Percentiles rank a stretch among this genome's conserved stretches.
Conservation (phyloP, 1,139 yeast genomes). For the Candida sanyaensis region DNA sequence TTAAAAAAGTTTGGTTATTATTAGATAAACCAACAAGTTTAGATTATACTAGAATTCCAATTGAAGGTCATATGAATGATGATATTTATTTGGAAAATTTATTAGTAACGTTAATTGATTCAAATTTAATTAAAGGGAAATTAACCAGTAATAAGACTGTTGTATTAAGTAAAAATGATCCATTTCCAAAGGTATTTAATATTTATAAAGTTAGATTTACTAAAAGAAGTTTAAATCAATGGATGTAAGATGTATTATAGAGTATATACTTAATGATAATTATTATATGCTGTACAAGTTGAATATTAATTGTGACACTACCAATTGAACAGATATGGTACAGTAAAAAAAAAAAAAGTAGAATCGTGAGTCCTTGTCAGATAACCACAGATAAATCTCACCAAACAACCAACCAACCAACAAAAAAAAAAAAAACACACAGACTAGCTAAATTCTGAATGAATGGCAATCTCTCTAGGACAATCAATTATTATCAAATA, state of each 20-base stretch:
- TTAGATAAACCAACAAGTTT: constrained; percentile 28
- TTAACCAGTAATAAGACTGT: constrained; percentile 47
- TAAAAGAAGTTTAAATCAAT: constrained; percentile 9
- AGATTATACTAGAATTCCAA: constrained; percentile 28
- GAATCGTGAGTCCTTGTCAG: neutral
- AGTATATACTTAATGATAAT: no score
- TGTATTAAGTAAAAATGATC: constrained; percentile 50
- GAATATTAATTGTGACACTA: neutral
- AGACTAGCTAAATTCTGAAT: no score
- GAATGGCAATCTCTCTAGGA: neutral
- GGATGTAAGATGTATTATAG: constrained; percentile 11
- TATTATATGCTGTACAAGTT: neutral
- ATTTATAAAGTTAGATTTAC: constrained; percentile 19
- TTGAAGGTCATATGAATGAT: constrained; percentile 16
- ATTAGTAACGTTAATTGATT: constrained; percentile 51
- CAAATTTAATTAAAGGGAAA: constrained; percentile 55
- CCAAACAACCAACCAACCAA: no score
- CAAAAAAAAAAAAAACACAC: no score
- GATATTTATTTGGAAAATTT: constrained; percentile 48
- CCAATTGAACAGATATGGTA: neutral
- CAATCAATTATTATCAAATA: neutral
- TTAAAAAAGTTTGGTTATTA: constrained; percentile 36
- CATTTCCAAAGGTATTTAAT: constrained; percentile 48
- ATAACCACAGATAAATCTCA: no score
- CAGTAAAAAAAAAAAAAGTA: no score